Conservation (phyloP, 2,329 filamentous ascomycete genomes). For the Plectosphaerella cucumerina region DNA sequence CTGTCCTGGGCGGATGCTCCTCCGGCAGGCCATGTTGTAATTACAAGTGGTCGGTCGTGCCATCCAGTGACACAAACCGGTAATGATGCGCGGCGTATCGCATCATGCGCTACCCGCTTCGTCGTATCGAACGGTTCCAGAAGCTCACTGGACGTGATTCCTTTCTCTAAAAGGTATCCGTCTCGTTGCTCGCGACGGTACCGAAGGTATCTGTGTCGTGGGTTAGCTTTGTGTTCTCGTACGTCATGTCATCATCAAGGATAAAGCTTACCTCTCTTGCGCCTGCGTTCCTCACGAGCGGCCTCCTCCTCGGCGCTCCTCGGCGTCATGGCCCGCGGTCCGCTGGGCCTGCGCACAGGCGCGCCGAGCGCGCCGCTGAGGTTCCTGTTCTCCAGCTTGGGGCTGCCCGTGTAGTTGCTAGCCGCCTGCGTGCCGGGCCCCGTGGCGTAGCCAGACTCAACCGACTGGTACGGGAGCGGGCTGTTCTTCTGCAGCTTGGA, state of each 20-base stretch:
- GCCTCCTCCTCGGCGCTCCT: conserved; percentile 45
- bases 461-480: conserved; percentile 52
- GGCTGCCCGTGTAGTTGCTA: conserved; percentile 48
- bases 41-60: neutral
- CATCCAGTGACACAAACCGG: neutral
- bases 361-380: conserved; percentile 48
- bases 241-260: neutral
- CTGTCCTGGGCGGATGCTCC: neutral
- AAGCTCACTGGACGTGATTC: neutral
- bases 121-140: neutral
- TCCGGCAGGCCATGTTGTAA: neutral
- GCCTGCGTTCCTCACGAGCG: conserved; percentile 41
- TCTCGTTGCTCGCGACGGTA: conserved; percentile 45
- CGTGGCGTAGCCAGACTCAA: conserved; percentile 51
- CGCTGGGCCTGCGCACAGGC: conserved; percentile 51
- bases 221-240: conserved; percentile 8
- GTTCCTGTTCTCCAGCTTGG: conserved; percentile 53
- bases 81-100: neutral
- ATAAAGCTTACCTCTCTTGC: conserved; percentile 50
- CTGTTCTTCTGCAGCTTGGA: conserved; percentile 50
- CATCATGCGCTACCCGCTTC: neutral
- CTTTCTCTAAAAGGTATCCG: conserved; percentile 45
- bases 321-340: conserved; percentile 58
- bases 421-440: conserved; percentile 41
- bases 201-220: conserved; percentile 46